A percentile compares a stretch with the other conserved stretches of the same genome.
Conservation (phyloP, 2,329 filamentous ascomycete species). For the Cucurbitaria berberidis region DNA sequence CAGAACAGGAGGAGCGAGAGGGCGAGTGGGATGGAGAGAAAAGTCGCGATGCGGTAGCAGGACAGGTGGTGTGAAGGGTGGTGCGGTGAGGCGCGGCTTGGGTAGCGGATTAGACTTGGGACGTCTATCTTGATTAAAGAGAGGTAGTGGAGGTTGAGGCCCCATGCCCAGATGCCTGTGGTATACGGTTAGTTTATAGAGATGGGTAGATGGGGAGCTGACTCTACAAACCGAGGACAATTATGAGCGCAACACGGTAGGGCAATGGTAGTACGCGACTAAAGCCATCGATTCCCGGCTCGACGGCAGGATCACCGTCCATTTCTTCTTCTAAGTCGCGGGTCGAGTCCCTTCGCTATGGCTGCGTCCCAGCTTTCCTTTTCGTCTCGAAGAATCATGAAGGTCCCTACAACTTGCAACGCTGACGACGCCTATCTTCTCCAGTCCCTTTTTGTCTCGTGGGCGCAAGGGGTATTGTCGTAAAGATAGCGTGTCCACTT, state of each 20-base stretch:
- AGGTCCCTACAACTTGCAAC: conserved; percentile 17
- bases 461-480: conserved; percentile 25
- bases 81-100: conserved; percentile 70
- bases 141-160: conserved; percentile 87
- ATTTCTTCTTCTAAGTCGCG: conserved; percentile 56
- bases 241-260: conserved; percentile 84
- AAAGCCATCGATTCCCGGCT: conserved; percentile 77
- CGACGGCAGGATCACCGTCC: conserved; percentile 76
- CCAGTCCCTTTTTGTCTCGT: background rate
- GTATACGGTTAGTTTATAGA: background rate
- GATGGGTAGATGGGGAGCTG: background rate
- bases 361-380: conserved; percentile 29
- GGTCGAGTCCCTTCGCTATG: conserved; percentile 22
- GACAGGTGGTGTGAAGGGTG: conserved; percentile 79
- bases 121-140: conserved; percentile 83
- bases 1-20: conserved; percentile 83
- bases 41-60: conserved; percentile 82
- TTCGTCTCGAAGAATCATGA: conserved; percentile 27
- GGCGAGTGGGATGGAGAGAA: conserved; percentile 73
- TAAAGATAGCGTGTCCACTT: conserved; percentile 41
- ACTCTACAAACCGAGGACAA: conserved; percentile 73
- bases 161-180: conserved; percentile 93
- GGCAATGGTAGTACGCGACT: conserved; percentile 86
- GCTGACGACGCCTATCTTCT: background rate
- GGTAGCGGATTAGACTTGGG: conserved; percentile 84